These are phyloP conservation scores for Lentinula aciculospora DNA, from an alignment of 768 basidiomycete species.

Conservation along the genomic window DNA sequence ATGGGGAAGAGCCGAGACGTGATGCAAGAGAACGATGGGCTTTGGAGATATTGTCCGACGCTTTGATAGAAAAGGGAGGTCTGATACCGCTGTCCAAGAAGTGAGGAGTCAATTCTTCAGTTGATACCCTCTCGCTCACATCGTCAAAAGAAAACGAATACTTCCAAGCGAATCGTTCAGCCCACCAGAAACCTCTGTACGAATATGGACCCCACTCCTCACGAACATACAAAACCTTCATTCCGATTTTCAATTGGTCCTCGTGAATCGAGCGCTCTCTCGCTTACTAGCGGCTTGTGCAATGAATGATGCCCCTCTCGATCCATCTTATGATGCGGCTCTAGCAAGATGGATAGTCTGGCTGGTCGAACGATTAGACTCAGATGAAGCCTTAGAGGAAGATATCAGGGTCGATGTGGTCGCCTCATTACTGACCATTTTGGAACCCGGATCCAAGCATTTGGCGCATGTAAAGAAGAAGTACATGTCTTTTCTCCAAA, in stretches of 20 bases:
- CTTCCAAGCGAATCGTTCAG: slow-evolving; percentile 33
- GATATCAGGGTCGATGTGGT: slow-evolving; percentile 43
- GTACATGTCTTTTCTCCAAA: slow-evolving; percentile 22
- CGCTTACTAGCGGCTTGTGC: slow-evolving; percentile 6
- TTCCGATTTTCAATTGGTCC: slow-evolving; percentile 39
- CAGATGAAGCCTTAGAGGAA: slow-evolving; percentile 22
- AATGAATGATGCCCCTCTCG: slow-evolving; percentile 14
- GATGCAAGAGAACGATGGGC: slow-evolving; percentile 63
- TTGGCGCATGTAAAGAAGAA: slow-evolving; percentile 18
- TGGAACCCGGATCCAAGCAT: slow-evolving; percentile 32
- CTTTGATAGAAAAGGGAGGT: slow-evolving; percentile 62
- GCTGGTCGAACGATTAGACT: slow-evolving; percentile 39
- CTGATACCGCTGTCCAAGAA: slow-evolving; percentile 83
- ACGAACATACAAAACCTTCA: slow-evolving; percentile 53
- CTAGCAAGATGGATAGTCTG: slow-evolving; percentile 70
- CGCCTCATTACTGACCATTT: slow-evolving; percentile 37
- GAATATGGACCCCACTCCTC: slow-evolving; percentile 65
- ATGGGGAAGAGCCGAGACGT: slow-evolving; percentile 24
- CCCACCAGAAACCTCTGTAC: slow-evolving; percentile 47
- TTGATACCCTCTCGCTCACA: slow-evolving; percentile 40
- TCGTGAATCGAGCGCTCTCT: background rate
- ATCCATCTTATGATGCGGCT: slow-evolving; percentile 48
- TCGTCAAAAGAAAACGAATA: slow-evolving; percentile 49
- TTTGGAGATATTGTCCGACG: slow-evolving; percentile 60
- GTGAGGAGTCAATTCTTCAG: slow-evolving; percentile 44